phyloP scores from a whole-genome alignment of 2,329 filamentous ascomycete genomes.

The Colletotrichum costaricense region DNA sequence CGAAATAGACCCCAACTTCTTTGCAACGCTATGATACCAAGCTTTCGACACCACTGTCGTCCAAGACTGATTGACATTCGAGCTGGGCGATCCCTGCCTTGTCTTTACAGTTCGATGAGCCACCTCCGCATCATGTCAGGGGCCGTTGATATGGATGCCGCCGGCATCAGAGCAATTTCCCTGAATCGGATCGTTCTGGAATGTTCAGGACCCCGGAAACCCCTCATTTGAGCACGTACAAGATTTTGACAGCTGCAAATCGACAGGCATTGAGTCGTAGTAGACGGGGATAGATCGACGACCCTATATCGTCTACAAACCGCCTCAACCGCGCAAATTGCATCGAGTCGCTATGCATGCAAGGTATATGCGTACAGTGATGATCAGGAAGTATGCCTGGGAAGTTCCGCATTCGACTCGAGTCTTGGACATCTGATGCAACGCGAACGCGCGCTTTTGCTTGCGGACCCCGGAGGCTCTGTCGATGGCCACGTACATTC shows the following conservation, averaged over 20 bases:
- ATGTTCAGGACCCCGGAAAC: background rate
- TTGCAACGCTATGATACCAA: background rate
- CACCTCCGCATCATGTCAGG: background rate
- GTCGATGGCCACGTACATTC: background rate
- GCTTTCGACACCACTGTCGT: background rate
- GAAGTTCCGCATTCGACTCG: background rate
- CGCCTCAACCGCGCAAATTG: background rate
- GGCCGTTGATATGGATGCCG: background rate
- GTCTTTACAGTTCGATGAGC: background rate
- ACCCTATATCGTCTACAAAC: background rate
- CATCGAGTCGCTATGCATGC: background rate
- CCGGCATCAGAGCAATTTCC: slow-evolving; percentile 4
- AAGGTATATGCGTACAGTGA: background rate
- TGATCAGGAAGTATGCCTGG: background rate
- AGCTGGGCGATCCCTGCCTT: background rate
- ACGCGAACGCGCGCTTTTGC: background rate
- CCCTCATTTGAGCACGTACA: background rate
- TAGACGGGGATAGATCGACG: background rate
- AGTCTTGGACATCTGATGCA: background rate
- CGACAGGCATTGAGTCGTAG: background rate
- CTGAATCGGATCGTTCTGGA: background rate
- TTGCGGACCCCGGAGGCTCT: background rate
- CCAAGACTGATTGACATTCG: background rate
- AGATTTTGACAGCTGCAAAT: background rate
- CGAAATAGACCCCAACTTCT: background rate